Conservation (phyloP, 306 rosid species). For the Vigna mungo region DNA sequence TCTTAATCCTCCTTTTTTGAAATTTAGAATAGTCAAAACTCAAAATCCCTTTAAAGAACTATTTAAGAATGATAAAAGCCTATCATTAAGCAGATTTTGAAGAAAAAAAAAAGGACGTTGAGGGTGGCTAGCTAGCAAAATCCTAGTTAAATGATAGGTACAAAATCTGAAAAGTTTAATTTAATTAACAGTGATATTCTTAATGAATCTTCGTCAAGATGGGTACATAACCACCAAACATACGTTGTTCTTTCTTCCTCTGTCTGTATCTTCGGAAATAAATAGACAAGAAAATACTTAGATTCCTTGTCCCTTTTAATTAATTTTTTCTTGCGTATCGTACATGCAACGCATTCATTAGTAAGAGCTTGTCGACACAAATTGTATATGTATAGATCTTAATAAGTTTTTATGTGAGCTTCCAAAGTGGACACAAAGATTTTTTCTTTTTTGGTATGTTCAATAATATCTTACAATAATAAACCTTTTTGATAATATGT, state of each 20-base stretch:
- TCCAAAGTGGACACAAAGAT: too few species aligned
- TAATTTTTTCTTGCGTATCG: not conserved
- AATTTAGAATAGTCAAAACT: not conserved
- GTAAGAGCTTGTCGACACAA: too few species aligned
- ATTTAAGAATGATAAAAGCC: not conserved
- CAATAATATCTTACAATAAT: too few species aligned
- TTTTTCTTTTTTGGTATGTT: too few species aligned
- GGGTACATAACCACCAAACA: not conserved
- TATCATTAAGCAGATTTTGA: not conserved
- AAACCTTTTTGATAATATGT: too few species aligned
- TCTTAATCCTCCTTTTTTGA: too few species aligned
- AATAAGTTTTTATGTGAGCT: too few species aligned
- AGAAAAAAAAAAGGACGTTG: too few species aligned
- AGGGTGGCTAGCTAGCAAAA: not conserved
- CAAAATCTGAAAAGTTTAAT: not conserved
- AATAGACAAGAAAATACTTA: not conserved
- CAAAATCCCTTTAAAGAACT: not conserved
- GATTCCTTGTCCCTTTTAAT: not conserved
- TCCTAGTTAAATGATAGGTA: not conserved
- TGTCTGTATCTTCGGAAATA: not conserved
- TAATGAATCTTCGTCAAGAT: not conserved
- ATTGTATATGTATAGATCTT: too few species aligned
- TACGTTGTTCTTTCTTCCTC: not conserved
- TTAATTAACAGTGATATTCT: not conserved
- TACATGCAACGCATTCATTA: too few species aligned